phyloP scores from a whole-genome alignment of 2,329 filamentous ascomycete genomes.

The Epichloe sp. region DNA sequence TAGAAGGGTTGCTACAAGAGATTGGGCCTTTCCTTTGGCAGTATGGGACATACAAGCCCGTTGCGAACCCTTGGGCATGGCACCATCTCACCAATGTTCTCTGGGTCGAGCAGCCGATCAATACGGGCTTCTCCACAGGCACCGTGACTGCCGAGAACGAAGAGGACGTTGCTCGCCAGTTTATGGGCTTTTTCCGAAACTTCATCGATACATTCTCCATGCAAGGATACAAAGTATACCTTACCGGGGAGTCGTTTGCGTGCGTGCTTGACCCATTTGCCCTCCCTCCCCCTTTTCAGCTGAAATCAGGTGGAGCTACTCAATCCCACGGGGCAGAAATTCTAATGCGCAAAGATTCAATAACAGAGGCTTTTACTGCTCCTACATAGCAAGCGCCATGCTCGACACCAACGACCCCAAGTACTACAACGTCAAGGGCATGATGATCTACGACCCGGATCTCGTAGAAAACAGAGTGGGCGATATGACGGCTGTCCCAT shows the following conservation, averaged over 20 bases:
- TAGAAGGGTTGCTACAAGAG: slow-evolving; percentile 60
- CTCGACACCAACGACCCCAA: slow-evolving; percentile 47
- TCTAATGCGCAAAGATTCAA: not conserved
- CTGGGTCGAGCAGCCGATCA: slow-evolving; percentile 57
- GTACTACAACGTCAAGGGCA: slow-evolving; percentile 53
- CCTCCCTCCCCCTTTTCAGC: too few species aligned
- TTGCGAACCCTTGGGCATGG: slow-evolving; percentile 58
- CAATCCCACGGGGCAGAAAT: too few species aligned
- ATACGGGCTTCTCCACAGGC: slow-evolving; percentile 57
- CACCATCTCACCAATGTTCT: slow-evolving; percentile 36
- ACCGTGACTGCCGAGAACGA: slow-evolving; percentile 50
- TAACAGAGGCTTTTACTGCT: slow-evolving; percentile 41
- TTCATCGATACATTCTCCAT: slow-evolving; percentile 58
- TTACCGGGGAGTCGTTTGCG: slow-evolving; percentile 57
- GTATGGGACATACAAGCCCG: slow-evolving; percentile 52
- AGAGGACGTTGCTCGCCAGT: slow-evolving; percentile 53
- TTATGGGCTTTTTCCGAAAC: slow-evolving; percentile 68
- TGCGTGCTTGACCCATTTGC: not conserved
- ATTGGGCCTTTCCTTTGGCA: slow-evolving; percentile 65
- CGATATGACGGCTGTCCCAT: slow-evolving; percentile 37
- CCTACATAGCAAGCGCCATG: slow-evolving; percentile 59
- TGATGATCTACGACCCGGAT: slow-evolving; percentile 58
- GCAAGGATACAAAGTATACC: slow-evolving; percentile 55
- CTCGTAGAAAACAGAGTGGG: slow-evolving; percentile 35
- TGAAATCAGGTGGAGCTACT: too few species aligned